Conservation (phyloP, 1,284 basidiomycete genomes). For the Tilletia caries region DNA sequence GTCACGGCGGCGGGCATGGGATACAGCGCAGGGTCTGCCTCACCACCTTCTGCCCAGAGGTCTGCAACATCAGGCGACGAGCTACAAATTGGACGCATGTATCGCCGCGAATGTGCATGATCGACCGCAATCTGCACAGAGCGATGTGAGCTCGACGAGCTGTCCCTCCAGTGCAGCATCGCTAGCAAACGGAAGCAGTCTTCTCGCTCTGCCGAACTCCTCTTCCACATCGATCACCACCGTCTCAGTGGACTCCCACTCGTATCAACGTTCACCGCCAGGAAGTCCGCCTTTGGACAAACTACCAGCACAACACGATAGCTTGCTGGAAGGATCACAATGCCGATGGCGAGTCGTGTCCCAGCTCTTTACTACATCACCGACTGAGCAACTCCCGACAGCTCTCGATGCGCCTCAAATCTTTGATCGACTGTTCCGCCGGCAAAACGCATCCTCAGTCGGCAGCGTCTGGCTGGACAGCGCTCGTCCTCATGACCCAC, state of each 20-base stretch:
- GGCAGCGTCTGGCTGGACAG: slow-evolving; percentile 60
- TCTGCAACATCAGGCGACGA: too few species aligned
- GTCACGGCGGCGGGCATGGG: not conserved
- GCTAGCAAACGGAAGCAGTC: not conserved
- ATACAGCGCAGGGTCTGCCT: not conserved
- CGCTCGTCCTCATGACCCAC: slow-evolving; percentile 35
- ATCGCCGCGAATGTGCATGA: too few species aligned
- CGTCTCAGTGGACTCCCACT: not conserved
- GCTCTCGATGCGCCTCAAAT: slow-evolving; percentile 46
- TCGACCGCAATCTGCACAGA: not conserved
- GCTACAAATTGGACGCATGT: too few species aligned
- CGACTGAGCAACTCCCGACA: not conserved
- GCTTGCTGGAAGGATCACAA: not conserved
- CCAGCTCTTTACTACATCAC: not conserved
- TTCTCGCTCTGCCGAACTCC: not conserved
- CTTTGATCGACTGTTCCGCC: slow-evolving; percentile 55
- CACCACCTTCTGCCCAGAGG: not conserved
- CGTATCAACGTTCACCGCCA: not conserved
- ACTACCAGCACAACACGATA: not conserved
- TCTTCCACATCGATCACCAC: not conserved
- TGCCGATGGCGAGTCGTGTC: not conserved
- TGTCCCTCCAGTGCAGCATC: not conserved
- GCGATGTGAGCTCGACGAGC: not conserved
- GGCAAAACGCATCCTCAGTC: slow-evolving; percentile 27
- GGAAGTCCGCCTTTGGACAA: not conserved